Base-by-base conservation (phyloP, 129 eudicot species). In the Helianthus tuberosus region DNA sequence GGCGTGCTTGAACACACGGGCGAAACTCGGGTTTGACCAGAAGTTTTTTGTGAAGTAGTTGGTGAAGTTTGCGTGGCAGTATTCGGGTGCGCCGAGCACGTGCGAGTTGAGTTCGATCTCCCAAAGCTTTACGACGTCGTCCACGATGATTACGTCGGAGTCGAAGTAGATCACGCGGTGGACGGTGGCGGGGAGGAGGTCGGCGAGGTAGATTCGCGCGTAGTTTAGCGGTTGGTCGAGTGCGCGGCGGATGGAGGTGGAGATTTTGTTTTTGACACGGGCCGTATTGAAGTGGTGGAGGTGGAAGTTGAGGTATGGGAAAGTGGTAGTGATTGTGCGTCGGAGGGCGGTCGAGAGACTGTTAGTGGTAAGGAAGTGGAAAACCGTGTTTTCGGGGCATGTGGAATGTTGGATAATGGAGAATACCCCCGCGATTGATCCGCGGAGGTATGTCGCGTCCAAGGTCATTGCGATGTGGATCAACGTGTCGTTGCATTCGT, bases 391-490 rank as follows among this genome's bases (percentile, higher is more conserved):
- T 73, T 92, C 89, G 1, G 98, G 98, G 65, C 98, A 92, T 9
- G 86, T 78, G 27, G 96, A 75, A 79, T 92, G 96, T 39, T 83
- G 96, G 80, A 92, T 89, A 64, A 92, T 92, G 46, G 98, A 92
- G 55, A 92, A 80, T 35, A 89, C 86, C 51, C 86, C 98, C 76
- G 98, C 98, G 74, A 92, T 64, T n/a, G 94, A 87, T 54, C 98
- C 98, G 5, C 98, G 96, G 85, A 92, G 91, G 85, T 92, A 92
- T 61, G 96, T 91, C 47, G 90, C 41, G 68, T 92, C 98, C 23
- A 92, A 90, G 3, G 98, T 89, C 98, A 92, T 92, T 3, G 98
- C 91, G 59, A 92, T 84, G 84, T 92, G 98, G 76, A 89, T 84
- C 15, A 15, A 74, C 14, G 62, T 51, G 68, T 66, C 11, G 58